phyloP scores from a whole-genome alignment of 2,329 filamentous ascomycete genomes.

The Colletotrichum lupini region DNA sequence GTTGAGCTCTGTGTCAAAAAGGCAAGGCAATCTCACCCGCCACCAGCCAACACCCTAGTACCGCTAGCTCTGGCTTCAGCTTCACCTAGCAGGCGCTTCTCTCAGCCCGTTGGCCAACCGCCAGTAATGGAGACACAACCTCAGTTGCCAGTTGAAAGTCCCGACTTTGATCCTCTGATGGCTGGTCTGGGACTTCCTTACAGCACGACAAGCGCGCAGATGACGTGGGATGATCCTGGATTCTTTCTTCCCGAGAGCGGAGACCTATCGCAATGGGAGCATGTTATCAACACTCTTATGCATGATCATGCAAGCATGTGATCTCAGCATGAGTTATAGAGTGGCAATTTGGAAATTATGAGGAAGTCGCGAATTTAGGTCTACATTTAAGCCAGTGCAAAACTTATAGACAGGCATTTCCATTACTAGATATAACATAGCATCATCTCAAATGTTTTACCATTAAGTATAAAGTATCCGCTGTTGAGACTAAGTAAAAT shows the following conservation, averaged over 20 bases:
- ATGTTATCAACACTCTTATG: slow-evolving; percentile 30
- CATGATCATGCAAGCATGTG: slow-evolving; percentile 14
- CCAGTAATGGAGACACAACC: slow-evolving; percentile 3
- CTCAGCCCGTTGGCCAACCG: background rate
- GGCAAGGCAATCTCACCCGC: slow-evolving; percentile 29
- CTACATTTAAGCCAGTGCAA: background rate
- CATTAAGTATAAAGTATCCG: too few relatives aligned
- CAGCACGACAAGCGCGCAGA: slow-evolving; percentile 28
- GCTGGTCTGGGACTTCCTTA: slow-evolving; percentile 21
- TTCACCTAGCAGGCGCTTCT: background rate
- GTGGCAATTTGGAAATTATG: background rate
- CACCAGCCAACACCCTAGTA: background rate
- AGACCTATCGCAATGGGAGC: slow-evolving; percentile 26
- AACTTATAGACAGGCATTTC: background rate
- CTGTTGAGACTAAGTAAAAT: too few relatives aligned
- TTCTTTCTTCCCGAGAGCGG: slow-evolving; percentile 24
- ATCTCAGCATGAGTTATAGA: too few relatives aligned
- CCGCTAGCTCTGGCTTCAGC: slow-evolving; percentile 4
- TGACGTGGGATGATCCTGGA: slow-evolving; percentile 29
- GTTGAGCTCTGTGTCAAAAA: slow-evolving; percentile 52
- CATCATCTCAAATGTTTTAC: too few relatives aligned
- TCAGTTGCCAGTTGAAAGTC: slow-evolving; percentile 15
- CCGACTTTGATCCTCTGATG: slow-evolving; percentile 23
- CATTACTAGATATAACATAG: too few relatives aligned
- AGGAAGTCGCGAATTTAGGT: background rate